Evolutionary conservation across 2,329 filamentous ascomycete genomes (phyloP), one percentile per base, ranked within the genome.

Genomic region (Curvularia spicifera): DNA sequence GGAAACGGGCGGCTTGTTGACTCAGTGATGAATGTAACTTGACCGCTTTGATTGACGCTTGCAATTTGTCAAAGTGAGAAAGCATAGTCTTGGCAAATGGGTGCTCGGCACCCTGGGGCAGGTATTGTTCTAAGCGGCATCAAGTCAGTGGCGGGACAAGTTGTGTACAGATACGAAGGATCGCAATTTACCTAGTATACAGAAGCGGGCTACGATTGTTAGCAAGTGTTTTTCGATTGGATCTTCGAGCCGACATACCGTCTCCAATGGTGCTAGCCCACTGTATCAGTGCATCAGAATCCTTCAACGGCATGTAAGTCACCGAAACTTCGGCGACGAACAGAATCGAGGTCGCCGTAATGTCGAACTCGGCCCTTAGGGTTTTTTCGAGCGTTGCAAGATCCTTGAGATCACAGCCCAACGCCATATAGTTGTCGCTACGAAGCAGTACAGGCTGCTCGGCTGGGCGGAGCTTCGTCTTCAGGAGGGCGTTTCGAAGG

Each of bases 271-370:
- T 85, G 53, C 87, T 86, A n/a, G 90, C 89, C 92, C 92, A 97
- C 50, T 82, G 74, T 29, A 97, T 88, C 8, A 97, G 81, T 15
- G 84, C 81, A 78, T 97, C 89, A 5, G 92, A 88, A 40, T 87
- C 87, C 22, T 84, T 75, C 2, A 87, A 85, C 55, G 92, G 87
- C 91, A 97, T 96, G 69, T 96, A 96, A 0, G 92, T 95, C 40
- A 96, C 86, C 3, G 93, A 96, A 13, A 97, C 93, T 77, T 98
- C 94, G 0, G 93, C 93, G 26, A 93, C 84, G 68, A 95, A 96
- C 24, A 97, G 80, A 2, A 97, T 84, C 2, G 84, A 81, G 57
- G 85, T 87, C 7, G 85, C 79, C 1, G 82, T 72, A 15, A 89
- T 72, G 39, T 88, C 80, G 2, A 91, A 72, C 44, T 89, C 81